Percentiles rank a stretch among this genome's conserved stretches.
Evolutionary conservation across 1,139 yeast genomes (phyloP).

Genomic region (Zygotorulaspora mrakii): DNA sequence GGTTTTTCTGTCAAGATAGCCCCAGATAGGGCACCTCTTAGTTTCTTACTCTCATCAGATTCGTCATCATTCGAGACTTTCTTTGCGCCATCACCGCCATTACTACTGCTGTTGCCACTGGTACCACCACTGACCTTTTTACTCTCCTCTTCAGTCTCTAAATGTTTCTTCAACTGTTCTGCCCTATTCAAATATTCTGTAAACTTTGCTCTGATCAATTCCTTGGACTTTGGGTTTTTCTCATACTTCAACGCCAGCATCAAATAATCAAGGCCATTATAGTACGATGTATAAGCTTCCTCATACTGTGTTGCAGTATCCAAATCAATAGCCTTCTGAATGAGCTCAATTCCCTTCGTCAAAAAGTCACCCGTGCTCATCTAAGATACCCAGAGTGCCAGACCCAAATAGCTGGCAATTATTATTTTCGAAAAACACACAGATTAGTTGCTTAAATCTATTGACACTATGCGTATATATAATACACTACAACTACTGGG

Average conservation of each 20-base stretch:
- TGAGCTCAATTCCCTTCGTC: constrained; percentile 88
- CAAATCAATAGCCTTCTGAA: constrained; percentile 91
- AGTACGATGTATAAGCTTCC: constrained; percentile 90
- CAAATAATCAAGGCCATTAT: constrained; percentile 88
- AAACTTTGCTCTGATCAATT: constrained; percentile 80
- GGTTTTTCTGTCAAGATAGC: constrained; percentile 92
- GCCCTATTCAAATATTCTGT: constrained; percentile 91
- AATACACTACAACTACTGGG: background rate
- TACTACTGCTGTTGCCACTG: constrained; percentile 21
- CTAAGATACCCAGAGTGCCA: no score
- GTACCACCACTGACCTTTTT: constrained; percentile 38
- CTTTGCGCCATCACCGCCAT: constrained; percentile 37
- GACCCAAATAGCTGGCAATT: no score
- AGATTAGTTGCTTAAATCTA: background rate
- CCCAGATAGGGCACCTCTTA: constrained; percentile 87
- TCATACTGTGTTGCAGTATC: constrained; percentile 89
- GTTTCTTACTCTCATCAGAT: constrained; percentile 79
- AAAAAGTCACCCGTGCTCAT: constrained; percentile 76
- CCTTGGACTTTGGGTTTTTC: constrained; percentile 85
- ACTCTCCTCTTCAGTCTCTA: constrained; percentile 55
- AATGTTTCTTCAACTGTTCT: constrained; percentile 86
- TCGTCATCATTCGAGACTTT: constrained; percentile 55
- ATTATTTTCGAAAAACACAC: no score
- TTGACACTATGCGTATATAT: background rate
- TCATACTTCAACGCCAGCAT: constrained; percentile 97